Conservation (phyloP, 2,329 filamentous ascomycete genomes). For the Trichoderma polysporum region DNA sequence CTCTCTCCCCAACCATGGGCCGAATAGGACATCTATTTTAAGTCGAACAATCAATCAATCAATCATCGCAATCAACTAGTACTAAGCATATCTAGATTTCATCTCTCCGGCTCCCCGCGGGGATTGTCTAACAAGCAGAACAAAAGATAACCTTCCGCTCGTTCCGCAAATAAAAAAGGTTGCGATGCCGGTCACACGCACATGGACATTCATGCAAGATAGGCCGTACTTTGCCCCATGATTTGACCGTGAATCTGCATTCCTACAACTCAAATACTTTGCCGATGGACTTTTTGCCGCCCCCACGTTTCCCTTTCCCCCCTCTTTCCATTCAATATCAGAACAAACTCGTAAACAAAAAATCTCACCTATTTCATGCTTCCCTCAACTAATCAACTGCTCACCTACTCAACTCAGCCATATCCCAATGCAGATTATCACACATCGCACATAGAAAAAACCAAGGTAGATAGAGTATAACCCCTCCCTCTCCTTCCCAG, state of each 20-base stretch:
- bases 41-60: too few species aligned
- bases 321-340: not conserved
- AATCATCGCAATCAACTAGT: not conserved
- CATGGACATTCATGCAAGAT: not conserved
- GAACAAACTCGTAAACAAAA: not conserved
- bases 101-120: not conserved
- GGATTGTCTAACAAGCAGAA: not conserved
- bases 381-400: not conserved
- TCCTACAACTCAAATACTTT: not conserved
- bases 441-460: not conserved
- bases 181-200: not conserved
- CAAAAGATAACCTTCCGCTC: not conserved
- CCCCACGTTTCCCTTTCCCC: not conserved
- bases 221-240: constrained; percentile 1
- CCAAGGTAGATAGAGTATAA: not conserved
- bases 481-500: not conserved
- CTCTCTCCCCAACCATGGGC: not conserved
- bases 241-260: not conserved
- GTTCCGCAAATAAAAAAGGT: not conserved
- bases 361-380: not conserved
- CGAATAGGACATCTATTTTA: not conserved
- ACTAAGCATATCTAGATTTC: constrained; percentile 1
- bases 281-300: not conserved
- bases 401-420: too few species aligned
- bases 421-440: not conserved